Base-by-base conservation (phyloP, 1,139 yeast species). In the Diutina neorugosa region DNA sequence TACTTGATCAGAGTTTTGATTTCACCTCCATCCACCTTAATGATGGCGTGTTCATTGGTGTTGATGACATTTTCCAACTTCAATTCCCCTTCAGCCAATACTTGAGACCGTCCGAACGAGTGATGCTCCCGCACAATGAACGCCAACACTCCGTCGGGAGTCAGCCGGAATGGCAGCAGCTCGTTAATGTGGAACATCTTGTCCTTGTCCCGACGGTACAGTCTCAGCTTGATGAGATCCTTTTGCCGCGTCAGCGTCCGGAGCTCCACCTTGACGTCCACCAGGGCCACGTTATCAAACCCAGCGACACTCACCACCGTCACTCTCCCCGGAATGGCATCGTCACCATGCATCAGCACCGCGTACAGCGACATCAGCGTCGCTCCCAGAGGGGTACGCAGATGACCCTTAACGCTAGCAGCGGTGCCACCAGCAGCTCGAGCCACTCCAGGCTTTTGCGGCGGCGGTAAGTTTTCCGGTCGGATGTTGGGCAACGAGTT, bases 71-170 rank as follows among this genome's bases (percentile, higher is more conserved):
- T 77, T n/a, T 62, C 55, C 57, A 81, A 67, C 14, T 62, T 61
- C 47, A 81, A 58, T 21, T 67, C 64, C 5, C 80, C 82, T 53
- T 74, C 75, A 16, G 87, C 96, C 52, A 89, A 57, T 53, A 80
- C 86, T 49, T 74, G 73, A 58, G 80, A 83, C 62, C 86, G 82
- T 48, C 96, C 93, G 60, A 91, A 77, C 3, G 81, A 77, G 65
- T 86, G 95, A 63, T 81, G 86, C 52, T 84, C 83, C 52, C 80
- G 74, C 16, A 87, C 78, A 44, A 73, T 71, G 61, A 91, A 78
- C 4, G 79, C 69, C 52, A 91, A 62, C 54, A 71, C 73, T 2
- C 84, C 83, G 18, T 78, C 82, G 2, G 82, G 67, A 4, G 84
- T 71, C 11, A 93, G 82, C 63, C 78, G 82, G 70, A 90, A 87